phyloP scores from a whole-genome alignment of 257 asterid genomes.

The Jasminum sambac region DNA sequence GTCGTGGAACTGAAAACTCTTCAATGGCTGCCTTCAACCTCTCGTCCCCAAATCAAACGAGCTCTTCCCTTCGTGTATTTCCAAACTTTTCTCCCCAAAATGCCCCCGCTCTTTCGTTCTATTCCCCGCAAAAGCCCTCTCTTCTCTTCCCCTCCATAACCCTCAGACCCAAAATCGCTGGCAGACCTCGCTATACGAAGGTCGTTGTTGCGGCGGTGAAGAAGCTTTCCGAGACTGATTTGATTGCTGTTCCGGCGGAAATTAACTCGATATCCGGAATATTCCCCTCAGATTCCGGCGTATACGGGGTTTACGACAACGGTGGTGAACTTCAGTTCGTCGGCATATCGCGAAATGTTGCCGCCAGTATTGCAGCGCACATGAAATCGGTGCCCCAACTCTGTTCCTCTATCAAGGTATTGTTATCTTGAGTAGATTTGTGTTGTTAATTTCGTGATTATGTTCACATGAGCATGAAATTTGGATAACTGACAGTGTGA shows the following conservation, averaged over 20 bases:
- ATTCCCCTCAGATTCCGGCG: slow-evolving; percentile 73
- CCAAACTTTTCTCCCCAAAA: slow-evolving; percentile 38
- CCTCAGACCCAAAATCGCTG: slow-evolving; percentile 24
- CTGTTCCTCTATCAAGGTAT: slow-evolving; percentile 78
- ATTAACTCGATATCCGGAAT: slow-evolving; percentile 33
- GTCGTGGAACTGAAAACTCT: neutral
- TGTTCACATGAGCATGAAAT: too few relatives aligned
- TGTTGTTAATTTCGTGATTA: too few relatives aligned
- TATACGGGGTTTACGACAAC: slow-evolving; percentile 70
- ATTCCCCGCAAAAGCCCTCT: slow-evolving; percentile 41
- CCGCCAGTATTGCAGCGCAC: slow-evolving; percentile 70
- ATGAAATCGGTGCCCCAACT: slow-evolving; percentile 79
- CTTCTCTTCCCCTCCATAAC: slow-evolving; percentile 37
- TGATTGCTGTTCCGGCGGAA: slow-evolving; percentile 53
- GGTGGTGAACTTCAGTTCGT: slow-evolving; percentile 72
- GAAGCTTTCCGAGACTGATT: slow-evolving; percentile 63
- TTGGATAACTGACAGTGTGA: too few relatives aligned
- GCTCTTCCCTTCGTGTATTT: slow-evolving; percentile 24
- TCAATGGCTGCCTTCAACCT: slow-evolving; percentile 30
- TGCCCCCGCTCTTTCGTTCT: slow-evolving; percentile 34
- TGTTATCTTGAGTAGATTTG: too few relatives aligned
- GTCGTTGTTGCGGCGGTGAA: slow-evolving; percentile 63
- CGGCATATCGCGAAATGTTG: slow-evolving; percentile 83
- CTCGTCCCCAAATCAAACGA: slow-evolving; percentile 31
- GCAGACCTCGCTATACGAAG: slow-evolving; percentile 33